Base-by-base conservation (phyloP, 1,284 basidiomycete species). In the Mrakiaceae sp. region DNA sequence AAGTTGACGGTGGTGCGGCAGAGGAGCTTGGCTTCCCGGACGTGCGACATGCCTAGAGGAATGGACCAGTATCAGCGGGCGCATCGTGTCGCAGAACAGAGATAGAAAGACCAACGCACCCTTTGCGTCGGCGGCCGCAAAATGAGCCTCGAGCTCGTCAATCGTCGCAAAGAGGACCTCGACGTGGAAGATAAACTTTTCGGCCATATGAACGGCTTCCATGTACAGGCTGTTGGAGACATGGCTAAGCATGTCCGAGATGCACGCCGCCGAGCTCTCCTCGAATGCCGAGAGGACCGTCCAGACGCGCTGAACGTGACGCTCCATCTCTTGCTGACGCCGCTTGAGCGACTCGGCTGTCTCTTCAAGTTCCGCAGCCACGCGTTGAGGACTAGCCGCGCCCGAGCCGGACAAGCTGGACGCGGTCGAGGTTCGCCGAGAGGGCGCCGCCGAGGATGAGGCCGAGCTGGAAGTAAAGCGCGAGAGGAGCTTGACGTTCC, bases 1-100 rank as follows among this genome's bases (percentile, higher is more conserved):
- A 99, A 86, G 78, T 98, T 96, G 73, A 98, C 96, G 4, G 95
- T 96, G 79, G 98, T 98, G 68, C 96, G 89, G 78, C 95, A 99
- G 40, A 99, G 84, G 87, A 98, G 93, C 69, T 96, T 88, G 53
- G 96, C 94, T 79, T 98, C 95, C 56, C 96, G 86, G 63, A 97
- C 90, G 77, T 98, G 95, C 56, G 93, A 92, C 85, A 98, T 95
- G 68, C 94, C 93, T 96, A 6, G 27, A 43, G 5, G 47, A 66
- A 60, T 42, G 6, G 56, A 55, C 43, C 67, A 43, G 54, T 43
- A 12, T 56, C 54, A 68, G 59, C 60, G 52, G 2, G 60, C 66
- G 53, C 42, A 43, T 43, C 39, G 27, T 50, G 48, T 54, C 56
- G 51, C 10, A 47, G 56, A 39, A 16, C 11, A 39, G 51, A 58